Conservation (phyloP, 345 rosid species). For the Passiflora organensis region DNA sequence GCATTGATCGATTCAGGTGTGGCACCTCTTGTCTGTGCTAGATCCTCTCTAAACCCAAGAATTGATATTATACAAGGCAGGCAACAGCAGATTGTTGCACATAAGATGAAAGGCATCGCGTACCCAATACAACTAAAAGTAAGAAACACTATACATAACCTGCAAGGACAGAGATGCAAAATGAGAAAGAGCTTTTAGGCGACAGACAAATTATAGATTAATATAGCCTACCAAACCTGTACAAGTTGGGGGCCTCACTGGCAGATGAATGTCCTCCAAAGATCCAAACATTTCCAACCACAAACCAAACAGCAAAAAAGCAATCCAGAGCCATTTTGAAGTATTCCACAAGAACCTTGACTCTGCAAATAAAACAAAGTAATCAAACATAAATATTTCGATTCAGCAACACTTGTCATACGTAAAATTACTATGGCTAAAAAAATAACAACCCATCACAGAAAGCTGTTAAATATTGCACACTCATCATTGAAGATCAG, state of each 20-base stretch:
- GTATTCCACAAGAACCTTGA: slow-evolving; percentile 80
- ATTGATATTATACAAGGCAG: slow-evolving; percentile 89
- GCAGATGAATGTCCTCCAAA: slow-evolving; percentile 95
- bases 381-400: not conserved
- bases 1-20: slow-evolving; percentile 82
- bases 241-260: slow-evolving; percentile 85
- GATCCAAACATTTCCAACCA: slow-evolving; percentile 97
- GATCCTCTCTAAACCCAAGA: slow-evolving; percentile 91
- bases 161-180: slow-evolving; percentile 28
- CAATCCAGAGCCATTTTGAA: slow-evolving; percentile 97
- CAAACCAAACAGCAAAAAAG: slow-evolving; percentile 98
- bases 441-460: not conserved
- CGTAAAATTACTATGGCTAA: not conserved
- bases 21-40: slow-evolving; percentile 84
- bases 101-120: slow-evolving; percentile 96
- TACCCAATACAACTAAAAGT: slow-evolving; percentile 93
- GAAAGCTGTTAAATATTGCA: not conserved
- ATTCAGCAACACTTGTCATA: not conserved
- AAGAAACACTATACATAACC: slow-evolving; percentile 96
- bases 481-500: no score
- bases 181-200: slow-evolving; percentile 6
- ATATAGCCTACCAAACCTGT: slow-evolving; percentile 43
- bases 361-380: slow-evolving; percentile 29
- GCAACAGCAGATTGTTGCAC: slow-evolving; percentile 97
- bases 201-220: not conserved